phyloP scores from a whole-genome alignment of 768 basidiomycete genomes.

The Russula emetica region DNA sequence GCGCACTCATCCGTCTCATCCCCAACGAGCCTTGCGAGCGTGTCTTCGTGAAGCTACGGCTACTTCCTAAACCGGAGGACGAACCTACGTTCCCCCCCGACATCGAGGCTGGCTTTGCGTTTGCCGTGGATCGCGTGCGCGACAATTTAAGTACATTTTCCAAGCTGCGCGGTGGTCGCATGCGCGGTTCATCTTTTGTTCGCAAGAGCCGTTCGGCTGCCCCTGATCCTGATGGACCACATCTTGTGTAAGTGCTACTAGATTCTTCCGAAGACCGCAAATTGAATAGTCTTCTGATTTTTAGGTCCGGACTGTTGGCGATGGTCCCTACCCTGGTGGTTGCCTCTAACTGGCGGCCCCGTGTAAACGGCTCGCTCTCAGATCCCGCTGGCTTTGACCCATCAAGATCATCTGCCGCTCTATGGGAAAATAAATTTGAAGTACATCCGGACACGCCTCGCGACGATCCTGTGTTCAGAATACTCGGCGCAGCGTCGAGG shows the following conservation, averaged over 20 bases:
- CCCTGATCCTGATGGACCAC: slow-evolving; percentile 45
- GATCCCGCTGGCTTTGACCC: slow-evolving; percentile 76
- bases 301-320: slow-evolving; percentile 62
- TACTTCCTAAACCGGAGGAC: slow-evolving; percentile 60
- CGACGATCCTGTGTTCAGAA: slow-evolving; percentile 50
- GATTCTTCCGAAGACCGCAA: slow-evolving; percentile 8
- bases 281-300: slow-evolving; percentile 35
- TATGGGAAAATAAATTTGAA: slow-evolving; percentile 83
- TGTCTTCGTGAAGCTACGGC: slow-evolving; percentile 47
- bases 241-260: slow-evolving; percentile 44
- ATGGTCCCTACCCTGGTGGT: slow-evolving; percentile 75
- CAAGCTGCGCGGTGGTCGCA: slow-evolving; percentile 81
- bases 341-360: slow-evolving; percentile 52
- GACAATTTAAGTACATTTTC: slow-evolving; percentile 84
- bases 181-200: slow-evolving; percentile 82
- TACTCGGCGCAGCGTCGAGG: slow-evolving; percentile 8
- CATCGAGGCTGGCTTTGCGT: slow-evolving; percentile 60
- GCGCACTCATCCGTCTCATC: slow-evolving; percentile 69
- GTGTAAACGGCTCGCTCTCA: slow-evolving; percentile 50
- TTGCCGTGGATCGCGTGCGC: slow-evolving; percentile 74
- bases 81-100: slow-evolving; percentile 64
- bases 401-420: slow-evolving; percentile 72
- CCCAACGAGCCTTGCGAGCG: slow-evolving; percentile 78
- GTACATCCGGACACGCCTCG: slow-evolving; percentile 79
- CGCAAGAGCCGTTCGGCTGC: slow-evolving; percentile 68